phyloP scores from a whole-genome alignment of 352 stramenopile genomes.

The Phytophthora pseudosyringae region DNA sequence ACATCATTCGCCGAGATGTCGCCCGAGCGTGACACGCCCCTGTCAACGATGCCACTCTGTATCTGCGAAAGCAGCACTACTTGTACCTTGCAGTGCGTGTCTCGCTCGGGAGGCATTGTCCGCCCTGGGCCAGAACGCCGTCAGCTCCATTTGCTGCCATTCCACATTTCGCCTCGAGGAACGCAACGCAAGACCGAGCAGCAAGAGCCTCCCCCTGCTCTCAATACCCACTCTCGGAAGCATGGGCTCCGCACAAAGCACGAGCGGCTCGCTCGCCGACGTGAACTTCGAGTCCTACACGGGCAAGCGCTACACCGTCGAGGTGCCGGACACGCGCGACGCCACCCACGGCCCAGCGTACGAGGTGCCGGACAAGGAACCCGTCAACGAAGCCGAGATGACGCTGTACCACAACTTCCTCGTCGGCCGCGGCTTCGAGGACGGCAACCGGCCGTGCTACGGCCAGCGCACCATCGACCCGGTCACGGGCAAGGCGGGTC shows the following conservation, averaged over 20 bases:
- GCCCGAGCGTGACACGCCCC: neutral
- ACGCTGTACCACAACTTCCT: conserved; percentile 46
- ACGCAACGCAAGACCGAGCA: neutral
- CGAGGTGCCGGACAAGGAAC: conserved; percentile 19
- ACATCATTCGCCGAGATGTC: conserved; percentile 10
- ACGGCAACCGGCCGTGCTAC: conserved; percentile 33
- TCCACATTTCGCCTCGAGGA: conserved; percentile 10
- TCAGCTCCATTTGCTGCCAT: neutral
- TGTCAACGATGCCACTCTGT: neutral
- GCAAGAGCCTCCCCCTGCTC: neutral
- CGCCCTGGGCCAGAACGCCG: neutral
- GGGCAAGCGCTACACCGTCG: conserved; percentile 32
- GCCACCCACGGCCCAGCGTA: conserved; percentile 31
- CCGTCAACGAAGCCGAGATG: conserved; percentile 24
- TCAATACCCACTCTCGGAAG: neutral
- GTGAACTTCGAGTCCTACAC: conserved; percentile 48
- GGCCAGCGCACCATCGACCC: conserved; percentile 32
- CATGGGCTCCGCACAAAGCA: conserved; percentile 56
- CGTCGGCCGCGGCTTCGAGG: conserved; percentile 25
- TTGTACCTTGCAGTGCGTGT: conserved; percentile 9
- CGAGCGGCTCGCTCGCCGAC: conserved; percentile 40
- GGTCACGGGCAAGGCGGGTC: conserved; percentile 26
- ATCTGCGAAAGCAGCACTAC: conserved; percentile 6
- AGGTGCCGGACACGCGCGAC: conserved; percentile 34
- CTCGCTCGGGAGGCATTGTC: neutral